phyloP scores from a whole-genome alignment of 2,329 filamentous ascomycete genomes.

The Pseudogymnoascus verrucosus region DNA sequence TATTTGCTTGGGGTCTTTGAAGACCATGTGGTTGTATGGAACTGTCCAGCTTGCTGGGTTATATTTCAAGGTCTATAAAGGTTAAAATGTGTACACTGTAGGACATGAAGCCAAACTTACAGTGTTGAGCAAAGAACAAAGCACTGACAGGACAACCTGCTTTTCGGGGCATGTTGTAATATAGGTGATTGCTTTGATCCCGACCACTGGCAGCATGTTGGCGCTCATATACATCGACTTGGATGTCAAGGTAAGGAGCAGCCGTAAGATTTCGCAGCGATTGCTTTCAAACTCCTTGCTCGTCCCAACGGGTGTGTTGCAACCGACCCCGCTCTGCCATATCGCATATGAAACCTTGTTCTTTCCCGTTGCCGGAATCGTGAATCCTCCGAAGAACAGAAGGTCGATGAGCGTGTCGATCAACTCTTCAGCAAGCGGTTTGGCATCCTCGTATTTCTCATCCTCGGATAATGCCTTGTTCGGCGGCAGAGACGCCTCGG shows the following conservation, averaged over 20 bases:
- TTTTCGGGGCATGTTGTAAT: conserved; percentile 83
- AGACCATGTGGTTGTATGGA: conserved; percentile 86
- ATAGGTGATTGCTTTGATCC: conserved; percentile 79
- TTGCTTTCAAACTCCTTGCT: conserved; percentile 92
- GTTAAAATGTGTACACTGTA: conserved; percentile 16
- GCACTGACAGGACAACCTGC: conserved; percentile 77
- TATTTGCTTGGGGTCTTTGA: conserved; percentile 82
- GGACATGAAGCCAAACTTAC: conserved; percentile 41
- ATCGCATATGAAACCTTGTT: conserved; percentile 86
- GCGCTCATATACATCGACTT: conserved; percentile 91
- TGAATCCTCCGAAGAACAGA: conserved; percentile 86
- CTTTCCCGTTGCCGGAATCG: conserved; percentile 63
- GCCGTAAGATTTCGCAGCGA: conserved; percentile 76
- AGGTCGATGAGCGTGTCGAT: conserved; percentile 84
- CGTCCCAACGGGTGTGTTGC: conserved; percentile 78
- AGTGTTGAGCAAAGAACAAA: conserved; percentile 92
- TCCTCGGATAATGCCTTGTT: conserved; percentile 30
- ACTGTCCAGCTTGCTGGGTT: conserved; percentile 91
- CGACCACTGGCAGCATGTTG: conserved; percentile 69
- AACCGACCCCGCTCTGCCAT: conserved; percentile 96
- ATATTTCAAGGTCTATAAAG: conserved; percentile 79
- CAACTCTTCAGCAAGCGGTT: conserved; percentile 84
- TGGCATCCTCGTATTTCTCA: conserved; percentile 70
- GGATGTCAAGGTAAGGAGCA: conserved; percentile 78
- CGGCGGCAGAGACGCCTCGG: conserved; percentile 39